phyloP scores from a whole-genome alignment of 2,329 filamentous ascomycete genomes.

The Cadophora sp. region DNA sequence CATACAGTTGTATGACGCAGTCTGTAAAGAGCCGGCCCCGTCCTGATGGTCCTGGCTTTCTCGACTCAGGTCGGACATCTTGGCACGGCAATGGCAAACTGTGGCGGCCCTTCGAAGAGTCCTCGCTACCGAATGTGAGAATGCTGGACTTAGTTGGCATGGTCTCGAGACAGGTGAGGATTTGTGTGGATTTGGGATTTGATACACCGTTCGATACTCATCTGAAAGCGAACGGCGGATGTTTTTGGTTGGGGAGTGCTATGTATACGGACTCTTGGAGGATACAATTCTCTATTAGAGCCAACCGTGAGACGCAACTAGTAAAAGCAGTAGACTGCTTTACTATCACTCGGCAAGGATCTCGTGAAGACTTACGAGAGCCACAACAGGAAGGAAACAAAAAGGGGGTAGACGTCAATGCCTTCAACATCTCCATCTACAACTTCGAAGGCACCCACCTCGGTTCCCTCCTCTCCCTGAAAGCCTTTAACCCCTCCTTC shows the following conservation, averaged over 20 bases:
- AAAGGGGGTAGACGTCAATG: neutral
- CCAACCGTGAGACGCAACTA: no score
- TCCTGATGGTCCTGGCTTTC: no score
- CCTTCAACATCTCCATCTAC: neutral
- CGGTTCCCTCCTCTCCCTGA: slow-evolving; percentile 57
- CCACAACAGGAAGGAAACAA: neutral
- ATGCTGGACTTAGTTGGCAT: no score
- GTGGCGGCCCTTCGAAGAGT: no score
- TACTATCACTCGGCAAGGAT: neutral
- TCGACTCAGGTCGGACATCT: no score
- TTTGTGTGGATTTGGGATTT: neutral
- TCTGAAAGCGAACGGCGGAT: neutral
- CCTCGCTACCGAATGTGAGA: no score
- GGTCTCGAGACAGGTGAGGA: no score
- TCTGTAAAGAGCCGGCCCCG: no score
- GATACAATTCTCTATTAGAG: neutral
- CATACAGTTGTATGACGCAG: no score
- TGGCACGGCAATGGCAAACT: no score
- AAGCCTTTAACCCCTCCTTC: slow-evolving; percentile 57
- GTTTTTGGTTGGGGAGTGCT: neutral
- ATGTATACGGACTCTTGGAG: slow-evolving; percentile 1
- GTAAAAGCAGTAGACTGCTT: neutral
- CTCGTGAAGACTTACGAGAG: neutral
- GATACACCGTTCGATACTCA: neutral
- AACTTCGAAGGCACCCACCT: slow-evolving; percentile 50